Conservation (phyloP, 495 filamentous ascomycete species). For the Barbatosphaeria neglecta region DNA sequence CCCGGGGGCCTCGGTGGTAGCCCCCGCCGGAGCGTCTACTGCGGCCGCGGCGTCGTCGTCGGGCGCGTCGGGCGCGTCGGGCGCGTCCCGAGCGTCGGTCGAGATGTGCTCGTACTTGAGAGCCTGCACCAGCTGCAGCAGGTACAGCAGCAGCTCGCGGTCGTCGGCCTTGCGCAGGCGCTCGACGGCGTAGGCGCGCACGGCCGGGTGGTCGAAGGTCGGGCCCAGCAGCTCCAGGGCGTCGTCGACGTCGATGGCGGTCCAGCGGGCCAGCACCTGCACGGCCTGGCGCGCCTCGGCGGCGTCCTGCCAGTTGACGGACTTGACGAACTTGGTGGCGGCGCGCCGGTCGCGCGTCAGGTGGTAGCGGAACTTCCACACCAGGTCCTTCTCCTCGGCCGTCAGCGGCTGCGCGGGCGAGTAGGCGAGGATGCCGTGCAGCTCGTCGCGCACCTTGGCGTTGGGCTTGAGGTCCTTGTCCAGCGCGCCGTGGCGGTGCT, state of each 20-base stretch:
- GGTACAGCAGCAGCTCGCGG: slow-evolving; percentile 82
- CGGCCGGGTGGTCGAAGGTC: slow-evolving; percentile 75
- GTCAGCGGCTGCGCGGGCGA: slow-evolving; percentile 81
- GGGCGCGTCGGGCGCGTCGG: too few relatives aligned
- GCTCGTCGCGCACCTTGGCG: slow-evolving; percentile 86
- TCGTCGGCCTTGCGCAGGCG: slow-evolving; percentile 85
- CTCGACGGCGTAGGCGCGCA: slow-evolving; percentile 88
- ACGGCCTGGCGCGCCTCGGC: slow-evolving; percentile 80
- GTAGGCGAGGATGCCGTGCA: slow-evolving; percentile 85
- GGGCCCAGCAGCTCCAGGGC: slow-evolving; percentile 90
- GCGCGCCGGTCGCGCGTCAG: slow-evolving; percentile 86
- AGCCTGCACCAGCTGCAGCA: slow-evolving; percentile 91
- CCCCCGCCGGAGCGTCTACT: too few relatives aligned
- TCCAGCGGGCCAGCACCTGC: slow-evolving; percentile 86
- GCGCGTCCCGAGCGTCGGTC: too few relatives aligned
- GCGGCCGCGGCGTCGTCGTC: too few relatives aligned
- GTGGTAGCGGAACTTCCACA: slow-evolving; percentile 96
- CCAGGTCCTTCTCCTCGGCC: slow-evolving; percentile 82
- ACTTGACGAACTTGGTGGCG: slow-evolving; percentile 95
- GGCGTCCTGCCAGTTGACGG: slow-evolving; percentile 84
- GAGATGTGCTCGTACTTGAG: slow-evolving; percentile 84
- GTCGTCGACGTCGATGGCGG: slow-evolving; percentile 93
- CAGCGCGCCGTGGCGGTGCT: slow-evolving; percentile 78
- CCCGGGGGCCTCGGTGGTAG: neutral
- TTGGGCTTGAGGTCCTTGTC: slow-evolving; percentile 93